phyloP scores from a whole-genome alignment of 169 alveolate species.

The Miamiensis avidus region DNA sequence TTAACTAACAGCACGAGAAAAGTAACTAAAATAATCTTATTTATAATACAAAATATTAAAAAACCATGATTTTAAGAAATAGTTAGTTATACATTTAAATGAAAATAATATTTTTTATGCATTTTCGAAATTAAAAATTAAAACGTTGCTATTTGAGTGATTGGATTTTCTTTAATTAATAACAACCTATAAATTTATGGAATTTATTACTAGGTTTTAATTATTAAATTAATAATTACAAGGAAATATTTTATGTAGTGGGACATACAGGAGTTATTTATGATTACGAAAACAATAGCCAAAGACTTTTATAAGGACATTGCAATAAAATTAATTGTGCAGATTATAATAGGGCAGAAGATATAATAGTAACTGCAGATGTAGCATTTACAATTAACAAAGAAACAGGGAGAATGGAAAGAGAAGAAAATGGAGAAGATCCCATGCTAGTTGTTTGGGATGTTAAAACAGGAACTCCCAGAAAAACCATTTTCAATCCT shows the following conservation, averaged over 20 bases:
- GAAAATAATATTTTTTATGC: too few species aligned
- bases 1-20: conserved; percentile 70
- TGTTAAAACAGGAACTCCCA: conserved; percentile 82
- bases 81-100: too few species aligned
- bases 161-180: too few species aligned
- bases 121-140: too few species aligned
- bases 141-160: too few species aligned
- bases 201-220: too few species aligned
- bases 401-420: neutral
- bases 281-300: conserved; percentile 73
- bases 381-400: conserved; percentile 7
- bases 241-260: conserved; percentile 85
- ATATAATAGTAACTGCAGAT: conserved; percentile 87
- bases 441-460: conserved; percentile 91
- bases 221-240: too few species aligned
- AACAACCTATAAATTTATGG: too few species aligned
- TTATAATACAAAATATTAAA: too few species aligned
- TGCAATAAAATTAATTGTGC: conserved; percentile 83
- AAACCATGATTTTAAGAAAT: neutral
- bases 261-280: conserved; percentile 89
- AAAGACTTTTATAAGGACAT: conserved; percentile 87
- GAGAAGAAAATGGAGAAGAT: conserved; percentile 57
- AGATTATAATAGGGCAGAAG: conserved; percentile 71
- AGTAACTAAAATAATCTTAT: conserved; percentile 10
- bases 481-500: conserved; percentile 80